Evolutionary conservation across 2,329 filamentous ascomycete species (phyloP), one percentile per base, ranked within the genome.

Genomic region (Arthrobotrys megalospora): DNA sequence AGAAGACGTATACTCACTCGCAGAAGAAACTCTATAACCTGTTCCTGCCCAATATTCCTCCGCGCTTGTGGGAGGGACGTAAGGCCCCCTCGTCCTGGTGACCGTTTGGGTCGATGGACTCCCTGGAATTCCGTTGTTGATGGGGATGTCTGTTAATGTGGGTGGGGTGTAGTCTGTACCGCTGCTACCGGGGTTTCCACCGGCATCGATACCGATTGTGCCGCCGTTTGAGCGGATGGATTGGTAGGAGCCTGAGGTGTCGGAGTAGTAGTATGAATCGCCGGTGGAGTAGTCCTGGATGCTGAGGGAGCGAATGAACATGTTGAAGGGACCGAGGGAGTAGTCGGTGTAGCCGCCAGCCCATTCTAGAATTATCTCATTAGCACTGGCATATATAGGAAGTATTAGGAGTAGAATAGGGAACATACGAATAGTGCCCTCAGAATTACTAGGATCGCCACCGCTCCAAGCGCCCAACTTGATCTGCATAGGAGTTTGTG

Each of bases 281-380:
- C 96, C 96, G 0, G 94, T 97, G 21, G 94, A 97, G 86, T 98
- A 99, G 86, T 99, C 96, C 64, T 91, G 91, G 48, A 97, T 89
- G 68, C 88, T 87, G 81, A 97, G 85, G 34, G 89, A 92, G 84
- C 91, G 89, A 83, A 98, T 91, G 67, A 89, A 86, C 94, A 98
- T 98, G 80, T 88, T 90, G 86, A 92, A 99, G 0, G 96, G 96
- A 0, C 93, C 95, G 80, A 91, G 83, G 72, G 88, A 88, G 86
- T 96, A 99, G 85, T 97, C 90, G 60, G 93, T 97, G 60, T 89
- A 88, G 12, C 96, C 96, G 69, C 91, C 89, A 71, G 96, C 93
- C 96, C 96, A 99, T 80, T 90, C 87, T 86, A 14, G 45, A 21
- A 34, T 47, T 4, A 68, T 12, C 6, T 47, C 5, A 8, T 19